Evolutionary conservation across 768 basidiomycete species (phyloP).

Genomic region (Collybia mongolica): DNA sequence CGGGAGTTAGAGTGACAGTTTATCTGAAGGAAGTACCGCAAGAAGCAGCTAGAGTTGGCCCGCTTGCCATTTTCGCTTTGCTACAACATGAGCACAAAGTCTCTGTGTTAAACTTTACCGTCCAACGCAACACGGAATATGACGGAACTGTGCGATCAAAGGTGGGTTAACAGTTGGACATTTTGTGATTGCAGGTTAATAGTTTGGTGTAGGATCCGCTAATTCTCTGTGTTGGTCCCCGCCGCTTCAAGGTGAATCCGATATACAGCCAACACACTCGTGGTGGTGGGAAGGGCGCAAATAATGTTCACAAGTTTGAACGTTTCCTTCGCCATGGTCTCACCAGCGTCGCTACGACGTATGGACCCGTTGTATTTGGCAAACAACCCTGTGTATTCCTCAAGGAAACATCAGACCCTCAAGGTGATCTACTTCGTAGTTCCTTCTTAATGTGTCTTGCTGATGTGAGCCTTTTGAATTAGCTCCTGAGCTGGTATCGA

Average conservation of each 20-base stretch:
- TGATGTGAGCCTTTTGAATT: slow-evolving; percentile 8
- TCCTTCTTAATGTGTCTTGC: neutral
- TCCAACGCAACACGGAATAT: slow-evolving; percentile 96
- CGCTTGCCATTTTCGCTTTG: slow-evolving; percentile 75
- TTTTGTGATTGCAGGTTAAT: slow-evolving; percentile 5
- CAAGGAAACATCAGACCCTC: slow-evolving; percentile 60
- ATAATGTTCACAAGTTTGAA: slow-evolving; percentile 98
- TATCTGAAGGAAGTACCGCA: slow-evolving; percentile 74
- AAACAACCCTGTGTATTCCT: slow-evolving; percentile 79
- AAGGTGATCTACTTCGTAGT: slow-evolving; percentile 44
- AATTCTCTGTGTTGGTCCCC: slow-evolving; percentile 85
- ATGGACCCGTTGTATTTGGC: slow-evolving; percentile 88
- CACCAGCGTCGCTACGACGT: slow-evolving; percentile 82
- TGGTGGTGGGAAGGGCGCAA: slow-evolving; percentile 87
- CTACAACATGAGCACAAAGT: slow-evolving; percentile 96
- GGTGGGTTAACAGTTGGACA: slow-evolving; percentile 36
- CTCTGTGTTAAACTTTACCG: slow-evolving; percentile 87
- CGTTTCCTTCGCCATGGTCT: slow-evolving; percentile 82
- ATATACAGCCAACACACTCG: slow-evolving; percentile 90
- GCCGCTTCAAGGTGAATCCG: slow-evolving; percentile 82
- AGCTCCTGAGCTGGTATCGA: slow-evolving; percentile 87
- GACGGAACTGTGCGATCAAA: slow-evolving; percentile 87
- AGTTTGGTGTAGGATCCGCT: slow-evolving; percentile 66
- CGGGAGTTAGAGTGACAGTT: slow-evolving; percentile 79
- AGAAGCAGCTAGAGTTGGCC: slow-evolving; percentile 45